Evolutionary conservation across 352 stramenopile species (phyloP).

Genomic region (Phytophthora nicotianae): DNA sequence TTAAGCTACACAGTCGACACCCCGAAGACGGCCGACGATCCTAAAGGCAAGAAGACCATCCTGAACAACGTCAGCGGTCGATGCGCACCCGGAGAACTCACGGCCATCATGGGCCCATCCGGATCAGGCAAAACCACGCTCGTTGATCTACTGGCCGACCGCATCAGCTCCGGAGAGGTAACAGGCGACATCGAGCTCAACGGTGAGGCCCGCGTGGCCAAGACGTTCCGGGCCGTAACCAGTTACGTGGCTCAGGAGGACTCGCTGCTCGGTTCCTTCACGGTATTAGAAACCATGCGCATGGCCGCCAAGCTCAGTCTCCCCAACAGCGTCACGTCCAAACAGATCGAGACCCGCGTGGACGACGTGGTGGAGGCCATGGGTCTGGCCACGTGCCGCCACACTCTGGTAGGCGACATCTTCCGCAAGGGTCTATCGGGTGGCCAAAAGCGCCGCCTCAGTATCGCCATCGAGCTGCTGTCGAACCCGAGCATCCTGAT

Average conservation of each 20-base stretch:
- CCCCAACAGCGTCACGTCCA: slow-evolving; percentile 33
- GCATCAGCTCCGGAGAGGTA: slow-evolving; percentile 51
- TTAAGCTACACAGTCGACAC: slow-evolving; percentile 12
- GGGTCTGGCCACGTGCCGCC: slow-evolving; percentile 42
- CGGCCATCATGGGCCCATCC: slow-evolving; percentile 68
- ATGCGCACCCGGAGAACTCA: slow-evolving; percentile 56
- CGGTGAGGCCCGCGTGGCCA: slow-evolving; percentile 35
- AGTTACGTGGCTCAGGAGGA: slow-evolving; percentile 80
- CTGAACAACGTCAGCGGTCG: slow-evolving; percentile 63
- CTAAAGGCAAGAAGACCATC: slow-evolving; percentile 43
- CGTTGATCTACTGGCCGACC: slow-evolving; percentile 66
- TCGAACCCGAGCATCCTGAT: slow-evolving; percentile 75
- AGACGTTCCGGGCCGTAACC: slow-evolving; percentile 48
- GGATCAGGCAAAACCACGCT: slow-evolving; percentile 69
- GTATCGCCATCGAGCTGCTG: slow-evolving; percentile 82
- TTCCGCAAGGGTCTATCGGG: slow-evolving; percentile 79
- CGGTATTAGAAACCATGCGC: slow-evolving; percentile 64
- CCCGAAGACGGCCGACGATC: neutral
- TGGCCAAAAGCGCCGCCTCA: slow-evolving; percentile 80
- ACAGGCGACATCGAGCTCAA: slow-evolving; percentile 60
- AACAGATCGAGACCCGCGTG: slow-evolving; percentile 41
- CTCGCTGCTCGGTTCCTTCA: slow-evolving; percentile 68
- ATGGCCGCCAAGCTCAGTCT: slow-evolving; percentile 70
- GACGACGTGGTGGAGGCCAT: slow-evolving; percentile 61
- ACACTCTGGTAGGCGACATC: slow-evolving; percentile 77